A percentile compares a stretch with the other conserved stretches of the same genome.
Conservation (phyloP, 2,329 filamentous ascomycete genomes). For the Hymenoscyphus repandus region DNA sequence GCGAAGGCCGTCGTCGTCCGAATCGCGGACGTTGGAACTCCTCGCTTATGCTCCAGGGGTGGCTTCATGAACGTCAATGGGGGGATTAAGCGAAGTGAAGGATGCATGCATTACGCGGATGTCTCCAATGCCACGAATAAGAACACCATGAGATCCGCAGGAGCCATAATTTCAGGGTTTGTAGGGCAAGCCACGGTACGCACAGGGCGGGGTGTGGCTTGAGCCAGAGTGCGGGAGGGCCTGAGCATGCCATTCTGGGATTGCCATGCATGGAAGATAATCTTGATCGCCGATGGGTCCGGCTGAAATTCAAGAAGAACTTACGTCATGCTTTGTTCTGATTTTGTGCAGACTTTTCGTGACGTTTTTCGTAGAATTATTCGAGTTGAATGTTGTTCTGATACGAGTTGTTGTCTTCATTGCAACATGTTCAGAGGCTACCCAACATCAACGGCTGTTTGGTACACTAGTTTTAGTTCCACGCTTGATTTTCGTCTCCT, state of each 20-base stretch:
- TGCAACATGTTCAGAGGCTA: too few relatives aligned
- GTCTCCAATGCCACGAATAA: not conserved
- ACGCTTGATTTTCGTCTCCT: not conserved
- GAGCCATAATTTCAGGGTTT: too few relatives aligned
- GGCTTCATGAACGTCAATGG: not conserved
- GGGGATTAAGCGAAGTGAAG: not conserved
- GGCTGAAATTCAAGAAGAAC: not conserved
- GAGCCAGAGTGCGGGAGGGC: not conserved
- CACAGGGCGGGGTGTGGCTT: not conserved
- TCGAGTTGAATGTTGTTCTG: too few relatives aligned
- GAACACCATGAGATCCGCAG: not conserved
- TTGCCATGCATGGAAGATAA: not conserved
- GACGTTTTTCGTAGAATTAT: too few relatives aligned
- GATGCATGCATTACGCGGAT: not conserved
- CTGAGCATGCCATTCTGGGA: not conserved
- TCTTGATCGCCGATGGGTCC: not conserved
- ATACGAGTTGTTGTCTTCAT: too few relatives aligned
- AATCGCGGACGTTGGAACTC: not conserved
- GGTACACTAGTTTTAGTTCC: not conserved
- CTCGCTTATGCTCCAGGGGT: not conserved
- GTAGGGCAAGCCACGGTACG: too few relatives aligned
- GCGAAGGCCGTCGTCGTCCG: too few relatives aligned
- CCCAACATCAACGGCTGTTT: too few relatives aligned
- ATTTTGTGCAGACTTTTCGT: too few relatives aligned
- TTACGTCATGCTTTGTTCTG: not conserved